Evolutionary conservation across 495 filamentous ascomycete genomes (phyloP), one percentile per base, ranked within the genome.

Genomic region (Aspergillus asperescens): DNA sequence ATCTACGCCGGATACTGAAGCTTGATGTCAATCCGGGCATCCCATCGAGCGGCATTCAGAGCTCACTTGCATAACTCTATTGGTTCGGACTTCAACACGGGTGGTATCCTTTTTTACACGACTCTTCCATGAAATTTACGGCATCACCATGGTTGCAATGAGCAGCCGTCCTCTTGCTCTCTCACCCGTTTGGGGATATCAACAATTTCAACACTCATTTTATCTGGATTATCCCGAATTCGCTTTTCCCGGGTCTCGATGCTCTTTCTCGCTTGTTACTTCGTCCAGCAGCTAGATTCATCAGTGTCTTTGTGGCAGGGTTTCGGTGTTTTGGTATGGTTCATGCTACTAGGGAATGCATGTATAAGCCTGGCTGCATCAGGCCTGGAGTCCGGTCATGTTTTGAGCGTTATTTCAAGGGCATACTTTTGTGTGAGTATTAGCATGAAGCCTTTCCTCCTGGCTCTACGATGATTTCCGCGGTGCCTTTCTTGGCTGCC

Each of bases 1-100:
- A 80, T 63, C 55, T 81, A 35, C 73, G 76, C n/a, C 66, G 76
- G 16, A 74, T 80, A 32, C 57, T 81, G 64, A 79, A 80, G 52
- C 60, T 81, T 52, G 68, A 75, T 56, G 64, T 62, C 22, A 55
- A 63, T 28, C 41, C 58, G 29, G 42, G 60, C 34, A 50, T 75
- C 45, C 58, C 62, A 27, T 48, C 66, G 7, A 64, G 52, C 34
- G 62, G 65, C 16, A 63, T 71, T 20, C 71, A 70, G 28, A 73
- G 70, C 48, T 70, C 70, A 37, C 65, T 68, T 37, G 73, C 71
- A 22, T 72, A 55, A 62, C n/a, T 5, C 28, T 13, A 15, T 20
- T 43, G 27, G n/a, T 35, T 29, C 19, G 20, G 22, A 15, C 40
- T 51, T 48, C 20, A 46, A 41, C 46, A 42, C 53, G 47, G 20